Evolutionary conservation across 495 filamentous ascomycete genomes (phyloP).

Genomic region (Talaromyces nanjingensis): DNA sequence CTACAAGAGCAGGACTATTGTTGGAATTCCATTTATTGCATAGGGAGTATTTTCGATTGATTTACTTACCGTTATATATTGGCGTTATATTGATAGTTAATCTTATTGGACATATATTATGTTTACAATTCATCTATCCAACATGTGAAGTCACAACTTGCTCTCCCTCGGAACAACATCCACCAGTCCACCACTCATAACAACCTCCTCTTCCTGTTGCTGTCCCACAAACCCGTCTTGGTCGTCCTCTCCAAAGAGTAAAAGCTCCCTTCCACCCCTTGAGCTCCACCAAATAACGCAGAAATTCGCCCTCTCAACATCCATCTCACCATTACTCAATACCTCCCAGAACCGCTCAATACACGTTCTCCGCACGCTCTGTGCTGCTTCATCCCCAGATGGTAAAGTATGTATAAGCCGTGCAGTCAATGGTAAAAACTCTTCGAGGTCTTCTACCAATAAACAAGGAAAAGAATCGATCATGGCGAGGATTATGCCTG

Average conservation of each 20-base stretch:
- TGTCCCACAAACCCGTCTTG: conserved; percentile 18
- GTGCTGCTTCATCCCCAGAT: conserved; percentile 28
- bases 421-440: conserved; percentile 69
- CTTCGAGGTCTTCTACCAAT: conserved; percentile 59
- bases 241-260: conserved; percentile 47
- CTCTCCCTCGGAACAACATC: conserved; percentile 33
- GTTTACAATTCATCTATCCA: neutral
- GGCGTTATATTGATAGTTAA: neutral
- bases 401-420: conserved; percentile 48
- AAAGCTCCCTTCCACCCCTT: conserved; percentile 56
- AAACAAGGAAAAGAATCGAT: conserved; percentile 78
- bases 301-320: conserved; percentile 73
- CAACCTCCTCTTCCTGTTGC: conserved; percentile 14
- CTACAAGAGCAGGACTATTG: conserved; percentile 58
- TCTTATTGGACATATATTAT: neutral
- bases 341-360: conserved; percentile 80
- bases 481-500: conserved; percentile 69
- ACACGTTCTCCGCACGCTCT: conserved; percentile 54
- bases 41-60: conserved; percentile 8
- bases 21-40: conserved; percentile 69
- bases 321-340: conserved; percentile 80
- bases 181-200: conserved; percentile 55
- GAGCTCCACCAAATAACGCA: conserved; percentile 87
- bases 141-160: conserved; percentile 25
- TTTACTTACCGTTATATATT: neutral